Percentiles rank a stretch among this genome's conserved stretches.
phyloP scores from a whole-genome alignment of 2,329 filamentous ascomycete species.

The Pseudonectria foliicola region DNA sequence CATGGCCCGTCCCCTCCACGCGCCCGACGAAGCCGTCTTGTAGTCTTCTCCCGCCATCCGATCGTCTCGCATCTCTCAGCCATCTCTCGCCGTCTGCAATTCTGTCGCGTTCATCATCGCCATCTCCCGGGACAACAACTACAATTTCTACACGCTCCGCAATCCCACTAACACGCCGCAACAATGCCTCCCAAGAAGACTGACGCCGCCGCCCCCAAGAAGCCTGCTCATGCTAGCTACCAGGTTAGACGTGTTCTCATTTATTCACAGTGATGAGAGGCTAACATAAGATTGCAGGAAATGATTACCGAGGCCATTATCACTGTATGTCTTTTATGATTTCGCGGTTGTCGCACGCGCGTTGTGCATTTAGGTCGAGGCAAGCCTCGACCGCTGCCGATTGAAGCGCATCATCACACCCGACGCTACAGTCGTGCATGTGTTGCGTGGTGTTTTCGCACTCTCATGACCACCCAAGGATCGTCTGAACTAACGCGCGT shows the following conservation, averaged over 20 bases:
- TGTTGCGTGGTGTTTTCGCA: constrained; percentile 5
- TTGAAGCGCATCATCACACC: too few species aligned
- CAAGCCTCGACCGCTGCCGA: constrained; percentile 13
- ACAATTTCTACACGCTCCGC: constrained; percentile 8
- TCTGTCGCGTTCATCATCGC: too few species aligned
- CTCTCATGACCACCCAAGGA: constrained; percentile 9
- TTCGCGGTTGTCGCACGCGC: constrained; percentile 16
- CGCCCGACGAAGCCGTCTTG: constrained; percentile 39
- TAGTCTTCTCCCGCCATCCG: constrained; percentile 14
- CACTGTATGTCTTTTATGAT: constrained; percentile 40
- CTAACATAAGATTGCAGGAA: constrained; percentile 43
- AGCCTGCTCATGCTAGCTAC: constrained; percentile 51
- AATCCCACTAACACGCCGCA: constrained; percentile 22
- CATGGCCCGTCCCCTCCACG: constrained; percentile 44
- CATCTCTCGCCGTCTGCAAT: too few species aligned
- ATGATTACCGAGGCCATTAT: constrained; percentile 58
- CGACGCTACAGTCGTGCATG: too few species aligned
- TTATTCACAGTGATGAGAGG: constrained; percentile 5
- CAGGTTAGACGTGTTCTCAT: constrained; percentile 40
- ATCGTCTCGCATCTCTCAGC: too few species aligned
- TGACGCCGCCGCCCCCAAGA: constrained; percentile 33
- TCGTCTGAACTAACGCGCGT: constrained; percentile 31
- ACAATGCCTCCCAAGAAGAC: constrained; percentile 57
- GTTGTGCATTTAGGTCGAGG: constrained; percentile 14
- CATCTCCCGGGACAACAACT: too few species aligned